A percentile compares a stretch with the other conserved stretches of the same genome.
Evolutionary conservation across 495 filamentous ascomycete species (phyloP).

Genomic region (Neurospora africana): DNA sequence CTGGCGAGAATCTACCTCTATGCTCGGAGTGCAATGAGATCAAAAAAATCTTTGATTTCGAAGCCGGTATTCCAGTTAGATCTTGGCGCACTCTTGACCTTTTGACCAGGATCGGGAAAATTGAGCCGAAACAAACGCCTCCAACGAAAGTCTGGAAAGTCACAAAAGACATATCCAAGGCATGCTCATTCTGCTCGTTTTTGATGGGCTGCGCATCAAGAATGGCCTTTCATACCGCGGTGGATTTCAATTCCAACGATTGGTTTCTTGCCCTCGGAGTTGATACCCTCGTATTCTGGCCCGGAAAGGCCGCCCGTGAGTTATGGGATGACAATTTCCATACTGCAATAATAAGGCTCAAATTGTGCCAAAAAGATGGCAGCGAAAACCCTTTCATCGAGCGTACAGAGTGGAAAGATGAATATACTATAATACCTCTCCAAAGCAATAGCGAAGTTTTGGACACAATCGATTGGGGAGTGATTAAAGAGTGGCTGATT

Average conservation of each 20-base stretch:
- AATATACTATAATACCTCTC: neutral
- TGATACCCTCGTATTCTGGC: too few relatives aligned
- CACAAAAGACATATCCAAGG: neutral
- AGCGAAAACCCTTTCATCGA: neutral
- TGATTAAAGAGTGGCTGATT: neutral
- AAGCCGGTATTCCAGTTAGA: accelerated
- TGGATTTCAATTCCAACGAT: neutral
- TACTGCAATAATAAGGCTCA: neutral
- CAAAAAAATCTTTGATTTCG: neutral
- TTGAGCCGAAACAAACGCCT: too few relatives aligned
- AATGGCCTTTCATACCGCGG: neutral
- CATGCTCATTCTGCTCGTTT: neutral
- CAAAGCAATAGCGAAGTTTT: neutral
- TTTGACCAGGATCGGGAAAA: too few relatives aligned
- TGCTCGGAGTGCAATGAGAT: neutral
- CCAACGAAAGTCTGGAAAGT: neutral
- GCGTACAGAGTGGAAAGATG: neutral
- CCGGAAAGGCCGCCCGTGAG: too few relatives aligned
- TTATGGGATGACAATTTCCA: too few relatives aligned
- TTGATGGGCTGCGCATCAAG: neutral
- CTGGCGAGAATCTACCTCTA: neutral
- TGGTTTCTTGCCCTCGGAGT: neutral
- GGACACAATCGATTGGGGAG: neutral
- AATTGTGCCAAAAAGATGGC: neutral
- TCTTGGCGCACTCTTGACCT: neutral